Conservation (phyloP, 495 filamentous ascomycete species). For the Aspergillus sparsus region DNA sequence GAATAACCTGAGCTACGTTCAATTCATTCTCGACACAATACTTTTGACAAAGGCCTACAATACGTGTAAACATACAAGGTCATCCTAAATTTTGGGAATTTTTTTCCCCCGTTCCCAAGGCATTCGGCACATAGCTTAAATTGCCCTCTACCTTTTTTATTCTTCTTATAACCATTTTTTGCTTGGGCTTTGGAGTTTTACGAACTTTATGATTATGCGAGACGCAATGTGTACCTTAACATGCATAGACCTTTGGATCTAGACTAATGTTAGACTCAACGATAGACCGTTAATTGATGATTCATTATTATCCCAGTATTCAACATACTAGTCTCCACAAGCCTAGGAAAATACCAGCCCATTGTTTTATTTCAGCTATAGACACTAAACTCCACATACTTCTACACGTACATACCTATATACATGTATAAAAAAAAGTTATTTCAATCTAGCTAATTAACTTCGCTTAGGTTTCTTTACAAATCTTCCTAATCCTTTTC, state of each 20-base stretch:
- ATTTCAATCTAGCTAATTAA: no score
- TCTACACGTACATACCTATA: no score
- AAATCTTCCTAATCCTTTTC: no score
- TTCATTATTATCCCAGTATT: slow-evolving; percentile 4
- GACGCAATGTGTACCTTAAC: slow-evolving; percentile 16
- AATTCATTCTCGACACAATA: neutral
- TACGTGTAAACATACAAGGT: neutral
- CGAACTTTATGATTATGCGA: slow-evolving; percentile 13
- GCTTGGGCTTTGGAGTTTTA: no score
- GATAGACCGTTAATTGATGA: slow-evolving; percentile 3
- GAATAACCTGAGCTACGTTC: neutral
- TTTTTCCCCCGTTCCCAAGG: no score
- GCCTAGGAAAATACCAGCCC: no score
- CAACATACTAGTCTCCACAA: neutral
- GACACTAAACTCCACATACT: no score
- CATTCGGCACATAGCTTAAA: neutral
- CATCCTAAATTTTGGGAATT: neutral
- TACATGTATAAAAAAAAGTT: no score
- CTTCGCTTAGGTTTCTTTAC: no score
- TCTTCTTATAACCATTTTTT: no score
- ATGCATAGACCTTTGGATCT: slow-evolving; percentile 16
- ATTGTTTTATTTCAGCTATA: no score
- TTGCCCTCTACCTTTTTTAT: neutral
- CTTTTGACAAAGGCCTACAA: neutral
- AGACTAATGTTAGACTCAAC: slow-evolving; percentile 8